These are phyloP conservation scores for Stachybotrys chartarum DNA, from an alignment of 2,329 filamentous ascomycete species.

Conservation along the genomic window DNA sequence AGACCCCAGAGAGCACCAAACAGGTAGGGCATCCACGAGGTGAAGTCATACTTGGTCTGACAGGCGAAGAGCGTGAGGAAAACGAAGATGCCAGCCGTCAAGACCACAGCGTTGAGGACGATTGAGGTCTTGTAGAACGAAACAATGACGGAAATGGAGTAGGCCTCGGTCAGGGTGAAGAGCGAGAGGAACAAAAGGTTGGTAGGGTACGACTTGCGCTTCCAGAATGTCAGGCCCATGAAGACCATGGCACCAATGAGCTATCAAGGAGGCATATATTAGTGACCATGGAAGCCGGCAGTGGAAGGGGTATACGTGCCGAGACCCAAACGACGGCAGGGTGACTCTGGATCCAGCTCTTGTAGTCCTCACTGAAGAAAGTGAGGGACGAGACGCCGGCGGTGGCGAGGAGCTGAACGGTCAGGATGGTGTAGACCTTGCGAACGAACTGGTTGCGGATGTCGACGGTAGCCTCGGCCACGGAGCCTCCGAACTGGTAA, in stretches of 20 bases:
- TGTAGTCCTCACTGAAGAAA: constrained; percentile 77
- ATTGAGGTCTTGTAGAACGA: constrained; percentile 80
- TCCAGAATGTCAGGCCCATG: constrained; percentile 88
- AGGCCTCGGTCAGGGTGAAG: constrained; percentile 90
- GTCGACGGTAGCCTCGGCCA: constrained; percentile 88
- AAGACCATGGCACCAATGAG: constrained; percentile 77
- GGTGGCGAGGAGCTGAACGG: constrained; percentile 85
- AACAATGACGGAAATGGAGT: constrained; percentile 85
- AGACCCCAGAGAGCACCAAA: constrained; percentile 87
- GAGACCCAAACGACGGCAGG: constrained; percentile 81
- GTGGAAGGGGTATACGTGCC: constrained; percentile 32
- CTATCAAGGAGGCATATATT: constrained; percentile 21
- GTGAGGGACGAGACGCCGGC: constrained; percentile 73
- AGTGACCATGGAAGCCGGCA: constrained; percentile 4
- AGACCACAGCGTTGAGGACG: constrained; percentile 82
- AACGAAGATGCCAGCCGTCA: constrained; percentile 79
- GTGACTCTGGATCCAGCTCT: constrained; percentile 78
- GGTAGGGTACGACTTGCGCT: constrained; percentile 88
- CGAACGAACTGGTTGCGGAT: constrained; percentile 95
- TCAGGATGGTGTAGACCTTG: constrained; percentile 97
- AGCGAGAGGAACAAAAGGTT: constrained; percentile 87
- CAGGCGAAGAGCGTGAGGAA: constrained; percentile 83
- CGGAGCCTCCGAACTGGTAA: constrained; percentile 76
- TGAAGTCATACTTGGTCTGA: constrained; percentile 98
- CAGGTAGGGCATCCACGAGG: constrained; percentile 91